A percentile compares a stretch with the other conserved stretches of the same genome.
Conservation (phyloP, 208 protist species). For the Wallacemonas sp. region DNA sequence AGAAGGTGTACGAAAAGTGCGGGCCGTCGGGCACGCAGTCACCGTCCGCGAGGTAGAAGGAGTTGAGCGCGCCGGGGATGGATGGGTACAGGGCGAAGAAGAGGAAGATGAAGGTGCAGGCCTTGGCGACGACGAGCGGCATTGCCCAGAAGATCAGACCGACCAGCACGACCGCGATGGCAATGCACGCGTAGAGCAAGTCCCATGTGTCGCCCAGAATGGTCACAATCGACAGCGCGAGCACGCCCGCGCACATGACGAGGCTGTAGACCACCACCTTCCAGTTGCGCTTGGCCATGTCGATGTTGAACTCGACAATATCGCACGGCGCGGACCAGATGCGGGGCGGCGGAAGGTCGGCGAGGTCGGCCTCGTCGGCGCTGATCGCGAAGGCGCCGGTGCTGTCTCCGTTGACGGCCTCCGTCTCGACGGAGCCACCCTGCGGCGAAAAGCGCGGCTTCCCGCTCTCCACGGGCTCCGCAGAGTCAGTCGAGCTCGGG, state of each 20-base stretch:
- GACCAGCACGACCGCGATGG: constrained; percentile 15
- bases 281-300: constrained; percentile 17
- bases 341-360: constrained; percentile 1
- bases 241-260: constrained; percentile 16
- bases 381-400: not conserved
- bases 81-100: constrained; percentile 36
- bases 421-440: constrained; percentile 25
- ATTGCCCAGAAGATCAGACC: constrained; percentile 19
- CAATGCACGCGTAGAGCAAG: constrained; percentile 16
- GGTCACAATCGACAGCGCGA: constrained; percentile 19
- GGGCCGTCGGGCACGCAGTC: constrained; percentile 38
- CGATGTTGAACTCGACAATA: constrained; percentile 21
- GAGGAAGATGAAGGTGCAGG: constrained; percentile 19
- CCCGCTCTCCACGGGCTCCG: not conserved
- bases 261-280: constrained; percentile 14
- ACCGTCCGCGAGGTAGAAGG: constrained; percentile 32
- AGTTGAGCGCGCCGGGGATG: constrained; percentile 38
- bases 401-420: not conserved
- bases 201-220: constrained; percentile 7
- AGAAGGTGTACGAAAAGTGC: constrained; percentile 43
- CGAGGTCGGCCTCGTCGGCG: not conserved
- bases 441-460: constrained; percentile 27
- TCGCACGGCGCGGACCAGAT: constrained; percentile 8
- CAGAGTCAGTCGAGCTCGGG: not conserved
- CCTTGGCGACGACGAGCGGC: constrained; percentile 25